phyloP scores from a whole-genome alignment of 2,329 filamentous ascomycete species.

The Tothia fuscella region DNA sequence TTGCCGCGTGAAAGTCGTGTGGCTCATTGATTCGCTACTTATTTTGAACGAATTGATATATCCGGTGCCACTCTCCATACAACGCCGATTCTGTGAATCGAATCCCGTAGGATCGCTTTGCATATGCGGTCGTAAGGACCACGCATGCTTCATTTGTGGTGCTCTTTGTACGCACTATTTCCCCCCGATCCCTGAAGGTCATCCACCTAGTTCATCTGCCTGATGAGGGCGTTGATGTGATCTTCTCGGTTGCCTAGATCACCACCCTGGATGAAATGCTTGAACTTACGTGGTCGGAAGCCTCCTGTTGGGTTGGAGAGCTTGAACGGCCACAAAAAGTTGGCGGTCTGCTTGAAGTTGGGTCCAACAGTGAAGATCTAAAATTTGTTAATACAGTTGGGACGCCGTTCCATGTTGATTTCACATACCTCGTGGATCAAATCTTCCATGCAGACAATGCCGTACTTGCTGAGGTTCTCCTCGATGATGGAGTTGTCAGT shows the following conservation, averaged over 20 bases:
- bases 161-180: too few species aligned
- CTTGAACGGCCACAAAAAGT: constrained; percentile 99
- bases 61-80: too few species aligned
- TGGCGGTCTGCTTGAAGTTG: constrained; percentile 63
- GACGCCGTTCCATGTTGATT: constrained; percentile 34
- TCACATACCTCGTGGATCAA: constrained; percentile 72
- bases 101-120: too few species aligned
- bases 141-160: too few species aligned
- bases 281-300: constrained; percentile 95
- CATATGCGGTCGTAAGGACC: too few species aligned
- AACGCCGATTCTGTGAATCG: too few species aligned
- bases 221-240: constrained; percentile 89
- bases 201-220: constrained; percentile 77
- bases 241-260: constrained; percentile 98
- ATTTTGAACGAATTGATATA: too few species aligned
- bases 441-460: constrained; percentile 99
- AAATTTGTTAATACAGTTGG: constrained; percentile 10
- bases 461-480: constrained; percentile 92
- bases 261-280: constrained; percentile 97
- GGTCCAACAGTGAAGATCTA: constrained; percentile 55
- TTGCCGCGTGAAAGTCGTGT: too few species aligned
- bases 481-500: constrained; percentile 98
- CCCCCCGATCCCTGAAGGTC: too few species aligned
- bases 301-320: constrained; percentile 95
- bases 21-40: too few species aligned